Conservation (phyloP, 164 flowering plant genomes). For the Taxillus chinensis region DNA sequence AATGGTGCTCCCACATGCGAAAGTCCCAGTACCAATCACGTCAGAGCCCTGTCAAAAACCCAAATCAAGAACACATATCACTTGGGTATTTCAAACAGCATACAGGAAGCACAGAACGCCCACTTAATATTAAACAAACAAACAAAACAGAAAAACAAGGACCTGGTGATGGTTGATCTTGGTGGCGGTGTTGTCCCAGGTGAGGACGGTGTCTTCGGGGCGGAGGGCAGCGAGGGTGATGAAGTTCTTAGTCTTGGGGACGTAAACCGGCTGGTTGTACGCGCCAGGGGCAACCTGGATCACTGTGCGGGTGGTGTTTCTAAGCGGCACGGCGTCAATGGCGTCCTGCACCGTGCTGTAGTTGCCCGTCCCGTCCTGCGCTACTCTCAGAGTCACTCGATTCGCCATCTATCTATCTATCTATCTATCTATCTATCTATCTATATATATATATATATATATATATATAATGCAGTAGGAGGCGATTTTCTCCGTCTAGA, state of each 20-base stretch:
- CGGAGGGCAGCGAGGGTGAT: slow-evolving; percentile 63
- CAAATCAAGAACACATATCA: slow-evolving; percentile 3
- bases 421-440: not conserved
- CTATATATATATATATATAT: no score
- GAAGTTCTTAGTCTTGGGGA: slow-evolving; percentile 86
- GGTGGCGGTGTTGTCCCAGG: slow-evolving; percentile 88
- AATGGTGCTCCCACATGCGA: slow-evolving; percentile 76
- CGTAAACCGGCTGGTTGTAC: slow-evolving; percentile 75
- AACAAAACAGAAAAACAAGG: not conserved
- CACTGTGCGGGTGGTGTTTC: slow-evolving; percentile 55
- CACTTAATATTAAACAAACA: not conserved
- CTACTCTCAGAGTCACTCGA: slow-evolving; percentile 35
- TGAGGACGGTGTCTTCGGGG: slow-evolving; percentile 63
- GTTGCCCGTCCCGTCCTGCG: slow-evolving; percentile 65
- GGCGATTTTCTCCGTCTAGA: no score
- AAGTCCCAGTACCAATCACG: slow-evolving; percentile 88
- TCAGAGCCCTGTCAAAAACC: slow-evolving; percentile 34
- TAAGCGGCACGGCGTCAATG: slow-evolving; percentile 62
- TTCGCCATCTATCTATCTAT: slow-evolving; percentile 23
- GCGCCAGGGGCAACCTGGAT: slow-evolving; percentile 70
- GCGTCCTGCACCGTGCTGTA: slow-evolving; percentile 78
- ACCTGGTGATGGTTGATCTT: slow-evolving; percentile 89
- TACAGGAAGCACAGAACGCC: no score
- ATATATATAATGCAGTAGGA: no score
- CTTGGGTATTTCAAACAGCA: no score